A percentile compares a stretch with the other conserved stretches of the same genome.
phyloP scores from a whole-genome alignment of 805 yeast genomes.

The Ogataea polymorpha region DNA sequence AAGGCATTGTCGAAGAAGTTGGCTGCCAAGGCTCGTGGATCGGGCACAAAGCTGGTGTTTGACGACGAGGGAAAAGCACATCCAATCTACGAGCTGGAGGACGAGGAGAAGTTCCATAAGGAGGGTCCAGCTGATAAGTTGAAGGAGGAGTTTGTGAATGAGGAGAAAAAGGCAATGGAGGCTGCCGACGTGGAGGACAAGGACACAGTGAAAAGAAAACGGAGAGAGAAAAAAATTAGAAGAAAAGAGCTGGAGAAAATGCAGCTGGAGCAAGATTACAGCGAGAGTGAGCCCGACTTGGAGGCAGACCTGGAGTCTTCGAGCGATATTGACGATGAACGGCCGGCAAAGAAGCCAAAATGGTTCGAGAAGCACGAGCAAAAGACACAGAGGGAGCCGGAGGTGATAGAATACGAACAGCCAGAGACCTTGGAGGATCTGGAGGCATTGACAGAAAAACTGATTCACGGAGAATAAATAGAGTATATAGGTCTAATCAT shows the following conservation, averaged over 20 bases:
- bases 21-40: conserved; percentile 56
- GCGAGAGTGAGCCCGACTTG: conserved; percentile 28
- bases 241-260: conserved; percentile 75
- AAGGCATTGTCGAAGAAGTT: conserved; percentile 84
- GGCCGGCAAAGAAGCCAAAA: conserved; percentile 38
- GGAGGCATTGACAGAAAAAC: conserved; percentile 74
- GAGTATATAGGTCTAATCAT: background rate
- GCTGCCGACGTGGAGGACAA: conserved; percentile 77
- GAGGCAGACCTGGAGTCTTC: conserved; percentile 22
- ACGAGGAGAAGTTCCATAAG: conserved; percentile 79
- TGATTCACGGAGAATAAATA: conserved; percentile 30
- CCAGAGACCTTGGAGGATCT: conserved; percentile 92
- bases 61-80: conserved; percentile 96
- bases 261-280: conserved; percentile 30
- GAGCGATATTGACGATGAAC: conserved; percentile 35
- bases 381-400: conserved; percentile 26
- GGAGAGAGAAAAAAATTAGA: conserved; percentile 83
- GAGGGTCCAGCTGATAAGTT: conserved; percentile 63
- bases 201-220: conserved; percentile 67
- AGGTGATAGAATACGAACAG: conserved; percentile 71
- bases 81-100: conserved; percentile 85
- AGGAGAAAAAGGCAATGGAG: conserved; percentile 68
- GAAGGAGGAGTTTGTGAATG: conserved; percentile 60
- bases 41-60: conserved; percentile 75
- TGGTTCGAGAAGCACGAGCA: conserved; percentile 46